phyloP scores from a whole-genome alignment of 2,329 filamentous ascomycete species.

The Mycosphaerelloides madeirae region DNA sequence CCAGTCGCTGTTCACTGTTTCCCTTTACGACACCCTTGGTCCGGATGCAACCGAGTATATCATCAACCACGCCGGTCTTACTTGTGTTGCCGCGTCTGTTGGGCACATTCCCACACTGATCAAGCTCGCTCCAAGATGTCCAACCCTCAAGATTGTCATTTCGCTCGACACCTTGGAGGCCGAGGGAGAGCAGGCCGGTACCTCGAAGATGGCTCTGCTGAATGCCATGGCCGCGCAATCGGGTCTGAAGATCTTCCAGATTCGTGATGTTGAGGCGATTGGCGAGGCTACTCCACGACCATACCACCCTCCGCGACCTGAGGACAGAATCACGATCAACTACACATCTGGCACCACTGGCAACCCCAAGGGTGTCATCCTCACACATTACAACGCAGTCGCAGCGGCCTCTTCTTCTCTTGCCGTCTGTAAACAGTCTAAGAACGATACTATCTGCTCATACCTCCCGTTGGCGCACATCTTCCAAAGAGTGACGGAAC shows the following conservation, averaged over 20 bases:
- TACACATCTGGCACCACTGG: conserved; percentile 86
- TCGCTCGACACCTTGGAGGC: conserved; percentile 77
- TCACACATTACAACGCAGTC: conserved; percentile 78
- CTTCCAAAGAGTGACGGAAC: conserved; percentile 79
- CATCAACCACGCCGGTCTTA: conserved; percentile 78
- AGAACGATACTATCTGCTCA: conserved; percentile 66
- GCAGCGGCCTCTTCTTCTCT: conserved; percentile 63
- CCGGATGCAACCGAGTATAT: conserved; percentile 92
- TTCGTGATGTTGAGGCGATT: conserved; percentile 75
- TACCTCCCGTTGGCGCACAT: conserved; percentile 95
- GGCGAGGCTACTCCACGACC: conserved; percentile 66
- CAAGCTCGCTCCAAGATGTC: conserved; percentile 72
- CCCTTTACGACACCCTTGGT: conserved; percentile 92
- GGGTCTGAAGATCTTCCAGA: conserved; percentile 73
- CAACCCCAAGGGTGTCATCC: conserved; percentile 73
- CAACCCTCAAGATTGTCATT: conserved; percentile 79
- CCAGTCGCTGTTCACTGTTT: conserved; percentile 83
- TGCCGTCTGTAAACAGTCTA: conserved; percentile 47
- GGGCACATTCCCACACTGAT: conserved; percentile 76
- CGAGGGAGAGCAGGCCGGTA: conserved; percentile 64
- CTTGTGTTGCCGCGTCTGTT: conserved; percentile 71
- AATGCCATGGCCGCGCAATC: conserved; percentile 67
- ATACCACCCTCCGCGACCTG: conserved; percentile 64
- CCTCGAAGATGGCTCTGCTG: conserved; percentile 75
- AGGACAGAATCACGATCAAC: conserved; percentile 83